Percentiles rank a stretch among this genome's conserved stretches.
Evolutionary conservation across 805 yeast species (phyloP).

Genomic region (Torulaspora franciscae): DNA sequence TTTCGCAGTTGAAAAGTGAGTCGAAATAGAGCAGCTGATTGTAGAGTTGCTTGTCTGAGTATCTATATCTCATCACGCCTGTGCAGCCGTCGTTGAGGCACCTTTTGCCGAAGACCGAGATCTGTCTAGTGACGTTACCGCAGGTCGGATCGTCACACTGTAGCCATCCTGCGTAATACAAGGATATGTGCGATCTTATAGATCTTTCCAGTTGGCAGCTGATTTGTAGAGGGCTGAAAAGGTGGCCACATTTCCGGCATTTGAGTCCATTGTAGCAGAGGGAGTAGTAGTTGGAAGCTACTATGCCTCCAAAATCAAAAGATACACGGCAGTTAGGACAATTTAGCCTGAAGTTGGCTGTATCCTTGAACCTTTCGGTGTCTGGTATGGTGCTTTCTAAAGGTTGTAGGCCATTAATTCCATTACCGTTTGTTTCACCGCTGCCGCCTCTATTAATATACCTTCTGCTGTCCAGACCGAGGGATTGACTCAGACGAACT

Average conservation of each 20-base stretch:
- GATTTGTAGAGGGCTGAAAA: constrained; percentile 50
- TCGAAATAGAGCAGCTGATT: constrained; percentile 78
- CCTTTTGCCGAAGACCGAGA: constrained; percentile 83
- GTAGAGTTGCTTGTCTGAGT: constrained; percentile 74
- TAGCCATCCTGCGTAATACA: constrained; percentile 84
- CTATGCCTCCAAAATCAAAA: constrained; percentile 73
- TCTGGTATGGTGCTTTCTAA: constrained; percentile 79
- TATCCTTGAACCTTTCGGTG: constrained; percentile 69
- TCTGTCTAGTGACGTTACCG: constrained; percentile 71
- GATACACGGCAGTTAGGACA: constrained; percentile 56
- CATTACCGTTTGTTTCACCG: constrained; percentile 23
- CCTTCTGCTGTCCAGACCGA: constrained; percentile 71
- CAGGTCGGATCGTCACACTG: constrained; percentile 83
- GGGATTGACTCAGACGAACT: constrained; percentile 64
- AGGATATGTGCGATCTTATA: constrained; percentile 62
- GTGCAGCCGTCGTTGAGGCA: constrained; percentile 61
- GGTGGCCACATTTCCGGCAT: constrained; percentile 57
- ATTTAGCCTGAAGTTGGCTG: constrained; percentile 48
- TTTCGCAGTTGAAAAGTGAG: constrained; percentile 75
- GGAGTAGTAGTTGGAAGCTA: constrained; percentile 54
- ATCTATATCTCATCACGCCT: constrained; percentile 76
- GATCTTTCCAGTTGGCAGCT: constrained; percentile 71
- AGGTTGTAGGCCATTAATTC: constrained; percentile 52
- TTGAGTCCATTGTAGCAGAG: constrained; percentile 64
- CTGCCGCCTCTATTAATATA: constrained; percentile 42